Evolutionary conservation across 208 protist genomes (phyloP).

Genomic region (Trichomonas vaginalis): DNA sequence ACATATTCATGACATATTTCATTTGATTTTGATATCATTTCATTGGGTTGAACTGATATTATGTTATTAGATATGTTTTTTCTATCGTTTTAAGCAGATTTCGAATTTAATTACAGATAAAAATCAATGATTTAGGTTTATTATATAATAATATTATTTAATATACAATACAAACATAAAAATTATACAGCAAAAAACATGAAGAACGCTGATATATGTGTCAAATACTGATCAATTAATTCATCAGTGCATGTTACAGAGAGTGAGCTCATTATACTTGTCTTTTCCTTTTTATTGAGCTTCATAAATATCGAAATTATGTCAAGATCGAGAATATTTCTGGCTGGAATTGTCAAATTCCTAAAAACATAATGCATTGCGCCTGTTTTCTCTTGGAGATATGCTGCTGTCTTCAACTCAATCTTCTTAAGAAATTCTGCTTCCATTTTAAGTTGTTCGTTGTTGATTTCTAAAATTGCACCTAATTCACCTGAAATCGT

Average conservation of each 20-base stretch:
- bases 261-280: background rate
- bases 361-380: background rate
- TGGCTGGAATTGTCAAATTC: background rate
- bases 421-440: background rate
- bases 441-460: background rate
- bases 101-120: too few relatives aligned
- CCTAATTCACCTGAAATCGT: background rate
- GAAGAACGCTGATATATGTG: background rate
- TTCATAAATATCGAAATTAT: background rate
- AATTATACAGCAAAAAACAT: background rate
- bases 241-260: background rate
- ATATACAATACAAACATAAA: background rate
- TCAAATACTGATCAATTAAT: background rate
- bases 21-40: too few relatives aligned
- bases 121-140: too few relatives aligned
- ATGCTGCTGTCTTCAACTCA: background rate
- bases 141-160: too few relatives aligned
- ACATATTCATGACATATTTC: too few relatives aligned
- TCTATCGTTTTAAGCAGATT: too few relatives aligned
- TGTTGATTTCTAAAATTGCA: background rate
- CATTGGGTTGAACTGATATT: too few relatives aligned
- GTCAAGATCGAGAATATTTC: background rate
- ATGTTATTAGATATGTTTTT: too few relatives aligned
- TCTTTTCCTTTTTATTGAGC: background rate
- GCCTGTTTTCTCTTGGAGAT: background rate